Evolutionary conservation across 371 early-diverging fungal genomes (phyloP), one percentile per base, ranked within the genome.

Genomic region (Capillidium heterosporum): DNA sequence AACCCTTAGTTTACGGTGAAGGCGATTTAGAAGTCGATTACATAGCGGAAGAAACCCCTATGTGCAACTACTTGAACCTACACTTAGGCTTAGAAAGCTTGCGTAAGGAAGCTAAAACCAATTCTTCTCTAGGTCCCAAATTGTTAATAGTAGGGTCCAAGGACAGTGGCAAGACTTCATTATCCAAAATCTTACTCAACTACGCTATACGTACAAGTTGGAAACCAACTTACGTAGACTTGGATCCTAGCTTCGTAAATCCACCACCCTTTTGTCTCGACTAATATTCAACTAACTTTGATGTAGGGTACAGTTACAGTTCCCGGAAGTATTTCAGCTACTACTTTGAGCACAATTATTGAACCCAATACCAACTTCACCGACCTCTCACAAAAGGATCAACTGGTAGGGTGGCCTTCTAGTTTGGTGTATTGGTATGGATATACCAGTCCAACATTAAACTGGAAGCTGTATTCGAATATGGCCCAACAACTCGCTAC

Each of bases 1-100:
- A 27, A 41, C 24, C 17, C 26, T 56, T 21, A 13, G 35, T 35
- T 53, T 65, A 74, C 74, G 61, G 85, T 24, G 61, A 66, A 21
- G 92, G 92, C 43, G 62, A 65, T 28, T 82, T 77, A 59, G 66
- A 75, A 23, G 87, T 87, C 2, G 90, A 85, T 55, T 94, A 95
- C 57, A 76, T 83, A 1, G 90, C 91, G 0, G 84, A 77, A 31
- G 97, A 96, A 61, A 95, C 97, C 3, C 91, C 93, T 10, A 94
- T 96, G 95, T 69, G 71, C 29, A 78, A 77, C 50, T 91, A 87
- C 64, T 68, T 92, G 42, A 92, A 92, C 63, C 72, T 82, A 5
- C 95, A 96, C 62, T 60, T 86, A 42, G 87, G 89, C 0, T 65
- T 95, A n/a, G 89, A 93, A 60, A 81, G 84, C 57, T 59, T 77